Conservation (phyloP, 495 filamentous ascomycete species). For the Lasiosphaeria hispida region DNA sequence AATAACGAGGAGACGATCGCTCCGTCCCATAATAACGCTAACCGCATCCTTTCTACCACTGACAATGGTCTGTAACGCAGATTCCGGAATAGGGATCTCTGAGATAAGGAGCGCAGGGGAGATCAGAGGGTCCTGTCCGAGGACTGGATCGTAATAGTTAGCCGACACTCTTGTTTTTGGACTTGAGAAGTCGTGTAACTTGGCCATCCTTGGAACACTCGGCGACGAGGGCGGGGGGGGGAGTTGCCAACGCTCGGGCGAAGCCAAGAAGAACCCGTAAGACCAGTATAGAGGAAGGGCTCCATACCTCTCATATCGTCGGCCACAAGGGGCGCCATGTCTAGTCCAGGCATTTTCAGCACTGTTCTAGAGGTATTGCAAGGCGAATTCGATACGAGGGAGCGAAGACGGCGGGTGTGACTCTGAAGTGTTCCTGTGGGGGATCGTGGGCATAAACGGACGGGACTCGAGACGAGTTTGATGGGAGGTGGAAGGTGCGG, state of each 20-base stretch:
- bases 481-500: not conserved
- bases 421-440: not conserved
- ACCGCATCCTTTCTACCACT: constrained; percentile 79
- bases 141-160: constrained; percentile 54
- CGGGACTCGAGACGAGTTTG: not conserved
- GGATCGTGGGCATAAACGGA: not conserved
- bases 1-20: constrained; percentile 89
- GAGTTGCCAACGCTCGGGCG: not conserved
- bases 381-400: not conserved
- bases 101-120: constrained; percentile 82
- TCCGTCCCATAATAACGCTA: constrained; percentile 71
- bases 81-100: constrained; percentile 77
- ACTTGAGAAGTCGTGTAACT: too few relatives aligned
- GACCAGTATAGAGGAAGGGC: not conserved
- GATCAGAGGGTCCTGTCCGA: constrained; percentile 93
- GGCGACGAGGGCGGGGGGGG: not conserved
- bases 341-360: constrained; percentile 43
- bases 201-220: not conserved
- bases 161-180: constrained; percentile 23
- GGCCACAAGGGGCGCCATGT: constrained; percentile 45
- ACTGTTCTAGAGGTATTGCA: not conserved
- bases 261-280: not conserved
- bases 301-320: constrained; percentile 49
- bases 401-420: not conserved
- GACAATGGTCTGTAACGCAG: constrained; percentile 65